Conservation (phyloP, 2,329 filamentous ascomycete species). For the Verticillium dahliae region DNA sequence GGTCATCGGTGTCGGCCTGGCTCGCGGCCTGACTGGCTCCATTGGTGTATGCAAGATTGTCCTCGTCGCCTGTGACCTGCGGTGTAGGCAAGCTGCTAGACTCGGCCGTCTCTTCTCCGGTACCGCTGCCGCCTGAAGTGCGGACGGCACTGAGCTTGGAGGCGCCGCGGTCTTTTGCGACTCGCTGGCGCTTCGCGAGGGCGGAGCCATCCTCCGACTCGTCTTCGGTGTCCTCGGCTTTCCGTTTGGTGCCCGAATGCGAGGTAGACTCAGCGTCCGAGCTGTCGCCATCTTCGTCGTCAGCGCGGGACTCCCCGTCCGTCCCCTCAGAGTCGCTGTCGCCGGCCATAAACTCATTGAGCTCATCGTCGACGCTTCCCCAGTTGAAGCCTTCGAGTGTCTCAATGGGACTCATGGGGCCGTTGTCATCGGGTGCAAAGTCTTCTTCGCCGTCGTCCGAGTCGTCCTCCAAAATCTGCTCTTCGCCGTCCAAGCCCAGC, state of each 20-base stretch:
- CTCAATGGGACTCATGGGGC: conserved; percentile 43
- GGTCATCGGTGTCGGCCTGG: conserved; percentile 45
- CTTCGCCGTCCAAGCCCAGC: conserved; percentile 9
- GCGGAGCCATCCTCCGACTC: conserved; percentile 17
- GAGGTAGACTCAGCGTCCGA: not conserved
- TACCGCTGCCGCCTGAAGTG: conserved; percentile 28
- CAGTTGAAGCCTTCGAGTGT: conserved; percentile 54
- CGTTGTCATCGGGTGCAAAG: conserved; percentile 42
- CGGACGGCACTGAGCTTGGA: conserved; percentile 40
- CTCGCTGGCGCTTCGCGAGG: conserved; percentile 44
- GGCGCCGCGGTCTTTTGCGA: conserved; percentile 35
- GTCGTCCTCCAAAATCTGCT: conserved; percentile 16
- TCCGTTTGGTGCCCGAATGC: conserved; percentile 8
- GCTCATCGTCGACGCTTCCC: conserved; percentile 61
- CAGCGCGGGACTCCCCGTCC: conserved; percentile 10
- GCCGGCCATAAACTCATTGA: conserved; percentile 64
- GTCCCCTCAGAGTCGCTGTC: conserved; percentile 41
- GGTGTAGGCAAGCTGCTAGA: conserved; percentile 32
- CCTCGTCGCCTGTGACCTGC: conserved; percentile 34
- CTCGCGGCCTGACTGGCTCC: not conserved
- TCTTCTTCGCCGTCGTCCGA: conserved; percentile 37
- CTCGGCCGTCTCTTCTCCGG: conserved; percentile 10
- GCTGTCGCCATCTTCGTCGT: conserved; percentile 15
- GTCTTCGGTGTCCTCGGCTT: conserved; percentile 14
- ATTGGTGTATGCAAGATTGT: conserved; percentile 18